phyloP scores from a whole-genome alignment of 352 stramenopile genomes.

The Globisporangium spinosum region DNA sequence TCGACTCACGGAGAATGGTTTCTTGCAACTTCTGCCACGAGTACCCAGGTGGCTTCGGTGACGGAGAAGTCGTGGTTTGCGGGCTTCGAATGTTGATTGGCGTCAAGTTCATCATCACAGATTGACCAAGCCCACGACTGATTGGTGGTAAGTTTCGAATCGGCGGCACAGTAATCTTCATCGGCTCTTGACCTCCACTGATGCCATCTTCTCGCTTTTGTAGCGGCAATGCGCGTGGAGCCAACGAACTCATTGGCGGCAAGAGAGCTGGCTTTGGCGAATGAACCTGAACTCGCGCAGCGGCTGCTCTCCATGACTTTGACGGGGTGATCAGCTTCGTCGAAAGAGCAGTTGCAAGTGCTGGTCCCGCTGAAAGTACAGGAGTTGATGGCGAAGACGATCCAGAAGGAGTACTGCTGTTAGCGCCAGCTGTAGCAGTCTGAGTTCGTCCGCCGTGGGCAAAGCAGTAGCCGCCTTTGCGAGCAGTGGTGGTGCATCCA shows the following conservation, averaged over 20 bases:
- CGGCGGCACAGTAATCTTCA: slow-evolving; percentile 6
- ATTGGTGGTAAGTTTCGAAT: slow-evolving; percentile 15
- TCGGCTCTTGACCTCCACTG: not conserved
- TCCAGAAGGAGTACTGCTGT: slow-evolving; percentile 14
- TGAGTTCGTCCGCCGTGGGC: slow-evolving; percentile 55
- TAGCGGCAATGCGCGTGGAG: not conserved
- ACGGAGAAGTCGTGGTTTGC: slow-evolving; percentile 3
- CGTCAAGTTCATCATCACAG: slow-evolving; percentile 3
- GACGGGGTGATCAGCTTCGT: slow-evolving; percentile 12
- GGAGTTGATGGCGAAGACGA: not conserved
- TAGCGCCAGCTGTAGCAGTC: not conserved
- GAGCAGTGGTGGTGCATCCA: slow-evolving; percentile 72
- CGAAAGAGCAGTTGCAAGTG: not conserved
- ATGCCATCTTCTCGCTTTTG: slow-evolving; percentile 7
- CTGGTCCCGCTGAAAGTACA: not conserved
- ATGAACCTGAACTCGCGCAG: slow-evolving; percentile 3
- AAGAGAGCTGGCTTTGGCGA: slow-evolving; percentile 12
- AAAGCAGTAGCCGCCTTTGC: slow-evolving; percentile 82
- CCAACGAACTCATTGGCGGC: slow-evolving; percentile 14
- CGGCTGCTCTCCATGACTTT: slow-evolving; percentile 16
- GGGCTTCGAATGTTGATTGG: slow-evolving; percentile 13
- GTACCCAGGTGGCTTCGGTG: slow-evolving; percentile 45
- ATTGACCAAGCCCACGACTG: not conserved
- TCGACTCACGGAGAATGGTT: slow-evolving; percentile 63
- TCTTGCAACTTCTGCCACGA: slow-evolving; percentile 77